These are phyloP conservation scores for Elsinoe fawcettii DNA, from an alignment of 2,329 filamentous ascomycete genomes.

Conservation along the genomic window DNA sequence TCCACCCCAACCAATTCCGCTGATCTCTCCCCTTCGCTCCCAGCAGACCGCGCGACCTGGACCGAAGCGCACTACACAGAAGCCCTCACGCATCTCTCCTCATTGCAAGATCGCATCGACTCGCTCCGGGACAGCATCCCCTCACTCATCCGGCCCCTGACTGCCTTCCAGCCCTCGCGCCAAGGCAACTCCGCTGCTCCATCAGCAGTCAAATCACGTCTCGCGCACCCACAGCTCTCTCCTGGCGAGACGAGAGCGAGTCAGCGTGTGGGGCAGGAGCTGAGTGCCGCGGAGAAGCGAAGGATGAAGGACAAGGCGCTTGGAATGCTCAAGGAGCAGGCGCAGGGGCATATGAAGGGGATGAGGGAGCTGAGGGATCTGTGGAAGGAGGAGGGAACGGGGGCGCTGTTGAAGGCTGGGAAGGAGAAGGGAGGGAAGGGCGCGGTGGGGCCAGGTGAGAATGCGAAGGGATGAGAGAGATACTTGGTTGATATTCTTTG, in stretches of 20 bases:
- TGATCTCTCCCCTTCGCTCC: not conserved
- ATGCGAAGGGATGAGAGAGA: slow-evolving; percentile 26
- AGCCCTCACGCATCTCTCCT: slow-evolving; percentile 39
- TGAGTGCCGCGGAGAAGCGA: slow-evolving; percentile 18
- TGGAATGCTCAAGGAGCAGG: slow-evolving; percentile 32
- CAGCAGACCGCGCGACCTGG: slow-evolving; percentile 22
- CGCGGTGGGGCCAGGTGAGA: slow-evolving; percentile 27
- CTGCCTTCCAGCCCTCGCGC: slow-evolving; percentile 17
- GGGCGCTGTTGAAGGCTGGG: slow-evolving; percentile 29
- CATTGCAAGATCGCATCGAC: slow-evolving; percentile 38
- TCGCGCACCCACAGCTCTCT: not conserved
- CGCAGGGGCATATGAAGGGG: slow-evolving; percentile 29
- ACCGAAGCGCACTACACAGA: slow-evolving; percentile 35
- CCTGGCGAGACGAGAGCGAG: not conserved
- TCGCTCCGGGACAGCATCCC: slow-evolving; percentile 37
- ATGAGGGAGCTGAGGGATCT: slow-evolving; percentile 32
- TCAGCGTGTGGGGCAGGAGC: not conserved
- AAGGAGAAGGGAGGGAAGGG: slow-evolving; percentile 32
- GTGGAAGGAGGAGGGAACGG: slow-evolving; percentile 33
- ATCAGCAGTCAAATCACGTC: not conserved
- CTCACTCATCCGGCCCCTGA: slow-evolving; percentile 35
- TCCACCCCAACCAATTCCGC: not conserved
- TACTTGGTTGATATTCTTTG: too few species aligned
- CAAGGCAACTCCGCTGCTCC: not conserved
- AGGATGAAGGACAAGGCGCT: slow-evolving; percentile 30